Evolutionary conservation across 345 rosid species (phyloP), one percentile per base, ranked within the genome.

Genomic region (Melaleuca alternifolia): DNA sequence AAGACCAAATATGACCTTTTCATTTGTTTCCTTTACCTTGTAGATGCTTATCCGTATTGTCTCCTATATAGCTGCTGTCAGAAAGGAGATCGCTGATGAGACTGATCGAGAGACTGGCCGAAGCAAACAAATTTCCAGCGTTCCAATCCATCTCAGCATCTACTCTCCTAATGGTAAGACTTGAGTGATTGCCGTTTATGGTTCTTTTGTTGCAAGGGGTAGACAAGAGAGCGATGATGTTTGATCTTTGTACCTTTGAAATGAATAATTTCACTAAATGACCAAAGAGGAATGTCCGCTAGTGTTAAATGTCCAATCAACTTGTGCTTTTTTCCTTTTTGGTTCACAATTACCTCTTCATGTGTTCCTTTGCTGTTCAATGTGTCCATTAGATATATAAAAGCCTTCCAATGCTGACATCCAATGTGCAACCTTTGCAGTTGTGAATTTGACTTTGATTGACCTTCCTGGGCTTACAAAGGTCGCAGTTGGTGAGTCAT

Each of bases 401-500:
- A 24, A n/a, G n/a, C 23, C 37, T 71, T 16, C 79, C 46, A 71
- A 71, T 71, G 48, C 79, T 71, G 1, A 71, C 79, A 51, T 51
- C 59, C 12, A 51, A n/a, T 83, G 7, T 9, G 65, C 82, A 52
- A 54, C 50, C 85, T 86, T 85, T 62, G 92, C 91, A 96, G 99
- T 97, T 91, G 99, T 96, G 87, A 97, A 97, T 92, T 91, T 97
- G 95, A 97, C 99, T 59, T 90, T 97, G 90, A 86, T 97, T 81
- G 99, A 97, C 91, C 99, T 96, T 89, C 99, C 99, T 85, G 99
- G 99, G 71, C 96, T 97, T 83, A 97, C 99, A 82, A 97, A 97
- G 92, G 97, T 97, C 88, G 99, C 99, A 90, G 94, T 97, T 62
- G 99, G 99, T 97, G 87, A 92, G 95, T 87, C 82, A 85, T 57